Conservation (phyloP, 108 stramenopile species). For the Skeletonema potamos region DNA sequence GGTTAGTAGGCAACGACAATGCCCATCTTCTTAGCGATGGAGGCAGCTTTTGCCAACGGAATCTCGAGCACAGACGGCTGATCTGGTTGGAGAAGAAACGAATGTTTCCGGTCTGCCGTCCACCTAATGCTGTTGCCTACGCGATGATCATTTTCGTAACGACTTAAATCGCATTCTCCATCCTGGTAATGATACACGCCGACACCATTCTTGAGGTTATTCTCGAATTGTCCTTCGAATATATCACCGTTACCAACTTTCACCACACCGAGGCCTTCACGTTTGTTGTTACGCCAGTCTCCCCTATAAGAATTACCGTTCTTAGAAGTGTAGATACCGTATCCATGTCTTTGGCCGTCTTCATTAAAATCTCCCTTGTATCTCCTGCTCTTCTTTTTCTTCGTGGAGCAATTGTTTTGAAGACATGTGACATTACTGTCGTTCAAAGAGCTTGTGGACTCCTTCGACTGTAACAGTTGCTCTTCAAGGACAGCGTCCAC, state of each 20-base stretch:
- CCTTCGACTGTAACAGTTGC: constrained; percentile 23
- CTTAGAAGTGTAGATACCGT: constrained; percentile 39
- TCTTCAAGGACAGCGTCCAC: constrained; percentile 33
- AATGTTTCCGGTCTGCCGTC: constrained; percentile 9
- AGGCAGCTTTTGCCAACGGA: constrained; percentile 25
- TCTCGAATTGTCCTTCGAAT: constrained; percentile 42
- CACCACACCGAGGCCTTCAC: constrained; percentile 42
- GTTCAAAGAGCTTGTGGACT: too few relatives aligned
- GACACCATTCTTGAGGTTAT: constrained; percentile 40
- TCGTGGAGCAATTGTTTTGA: not conserved
- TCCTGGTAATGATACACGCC: constrained; percentile 44
- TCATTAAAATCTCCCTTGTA: constrained; percentile 40
- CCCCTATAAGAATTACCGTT: constrained; percentile 41
- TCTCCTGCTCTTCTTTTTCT: constrained; percentile 18
- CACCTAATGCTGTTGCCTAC: constrained; percentile 25
- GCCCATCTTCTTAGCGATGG: constrained; percentile 25
- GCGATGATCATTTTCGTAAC: constrained; percentile 22
- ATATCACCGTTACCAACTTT: constrained; percentile 42
- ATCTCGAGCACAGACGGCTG: constrained; percentile 14
- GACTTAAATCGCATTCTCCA: constrained; percentile 37
- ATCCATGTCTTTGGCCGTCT: constrained; percentile 35
- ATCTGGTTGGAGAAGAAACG: constrained; percentile 16
- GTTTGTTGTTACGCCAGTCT: constrained; percentile 39
- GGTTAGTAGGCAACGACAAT: constrained; percentile 14
- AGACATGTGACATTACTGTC: not conserved